Base-by-base conservation (phyloP, 2,329 filamentous ascomycete species). In the Plectosphaerella cucumerina region DNA sequence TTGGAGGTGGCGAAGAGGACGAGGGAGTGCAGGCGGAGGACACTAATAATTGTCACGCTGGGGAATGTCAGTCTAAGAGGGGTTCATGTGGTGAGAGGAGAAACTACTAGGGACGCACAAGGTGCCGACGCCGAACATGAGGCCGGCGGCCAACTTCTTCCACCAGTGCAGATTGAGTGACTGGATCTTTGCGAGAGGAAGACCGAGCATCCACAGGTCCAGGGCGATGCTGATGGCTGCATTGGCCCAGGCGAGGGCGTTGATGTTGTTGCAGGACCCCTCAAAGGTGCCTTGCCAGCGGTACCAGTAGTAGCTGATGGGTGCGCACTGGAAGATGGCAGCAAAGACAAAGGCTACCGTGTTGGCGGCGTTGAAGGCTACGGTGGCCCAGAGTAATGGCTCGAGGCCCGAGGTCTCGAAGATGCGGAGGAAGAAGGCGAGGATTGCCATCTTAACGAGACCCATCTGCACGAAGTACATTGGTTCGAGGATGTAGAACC, bases 91-190 rank as follows among this genome's bases (percentile, higher is more conserved):
- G n/a, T n/a, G n/a, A n/a, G n/a, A n/a, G n/a, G n/a, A n/a, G n/a
- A n/a, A n/a, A n/a, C n/a, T 26, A 26, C 10, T 26, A 6, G 34
- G n/a, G 5, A 57, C 67, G 61, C 47, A 69, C 66, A 71, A 70
- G 1, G 67, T 61, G 35, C 75, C 74, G 1, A 75, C 64, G 4
- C 65, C 60, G 43, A 77, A 75, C 69, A 77, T 75, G 33, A 71
- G 54, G 1, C 61, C 58, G 1, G 76, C 65, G 4, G 67, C 67
- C 22, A 72, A 52, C 58, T 76, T 77, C 59, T 73, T 73, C 58
- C 67, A 70, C 57, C 64, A 68, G 15, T 66, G 65, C 2, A 67
- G 53, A 2, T 61, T 60, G 21, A 77, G 57, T 0, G 57, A 58
- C 5, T 61, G 52, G 1, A 77, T 54, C 18, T 70, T 65, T 21